Conservation (phyloP, 179 eudicot species). For the Beta lomatogona region DNA sequence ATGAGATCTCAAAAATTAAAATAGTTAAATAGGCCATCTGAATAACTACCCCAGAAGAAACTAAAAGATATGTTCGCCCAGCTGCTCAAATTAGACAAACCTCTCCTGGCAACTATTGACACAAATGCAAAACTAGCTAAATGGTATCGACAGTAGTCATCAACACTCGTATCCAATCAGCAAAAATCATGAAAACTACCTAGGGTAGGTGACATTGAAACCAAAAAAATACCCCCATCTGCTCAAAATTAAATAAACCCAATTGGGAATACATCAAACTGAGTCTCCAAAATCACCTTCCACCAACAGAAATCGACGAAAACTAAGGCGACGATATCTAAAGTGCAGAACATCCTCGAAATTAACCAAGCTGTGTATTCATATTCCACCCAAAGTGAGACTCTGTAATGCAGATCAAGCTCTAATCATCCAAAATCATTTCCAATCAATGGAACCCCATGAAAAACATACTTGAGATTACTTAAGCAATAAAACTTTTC, state of each 20-base stretch:
- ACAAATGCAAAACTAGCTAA: background rate
- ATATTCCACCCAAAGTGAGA: background rate
- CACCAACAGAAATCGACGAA: background rate
- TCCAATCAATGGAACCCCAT: background rate
- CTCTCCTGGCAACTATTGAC: background rate
- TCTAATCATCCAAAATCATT: background rate
- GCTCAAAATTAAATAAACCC: background rate
- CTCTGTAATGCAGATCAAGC: background rate
- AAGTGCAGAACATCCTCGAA: conserved; percentile 11
- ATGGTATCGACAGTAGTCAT: background rate
- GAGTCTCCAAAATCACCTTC: background rate
- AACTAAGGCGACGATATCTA: background rate
- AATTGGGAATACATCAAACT: background rate
- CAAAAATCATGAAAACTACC: background rate
- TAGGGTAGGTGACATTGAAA: background rate
- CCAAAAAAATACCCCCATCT: too few species aligned
- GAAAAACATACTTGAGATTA: background rate
- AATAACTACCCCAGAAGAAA: background rate
- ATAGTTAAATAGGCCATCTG: background rate
- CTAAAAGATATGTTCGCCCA: background rate
- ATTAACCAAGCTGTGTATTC: conserved; percentile 5
- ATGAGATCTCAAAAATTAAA: background rate
- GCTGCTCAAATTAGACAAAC: background rate
- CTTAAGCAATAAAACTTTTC: conserved; percentile 8
- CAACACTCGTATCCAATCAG: background rate